These are phyloP conservation scores for Xylaria sp. DNA, from an alignment of 2,329 filamentous ascomycete genomes.

Conservation along the genomic window DNA sequence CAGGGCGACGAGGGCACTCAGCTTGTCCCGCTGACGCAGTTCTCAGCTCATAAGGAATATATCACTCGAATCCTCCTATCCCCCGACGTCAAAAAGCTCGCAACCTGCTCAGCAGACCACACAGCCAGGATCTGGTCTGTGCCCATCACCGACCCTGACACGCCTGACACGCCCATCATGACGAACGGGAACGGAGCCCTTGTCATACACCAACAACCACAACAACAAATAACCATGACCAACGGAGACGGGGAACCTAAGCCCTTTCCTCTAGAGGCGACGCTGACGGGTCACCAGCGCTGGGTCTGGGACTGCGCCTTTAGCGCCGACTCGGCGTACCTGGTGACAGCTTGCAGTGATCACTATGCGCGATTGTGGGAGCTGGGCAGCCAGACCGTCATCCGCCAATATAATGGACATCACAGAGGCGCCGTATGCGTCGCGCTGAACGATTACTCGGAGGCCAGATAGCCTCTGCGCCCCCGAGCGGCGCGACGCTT, in stretches of 20 bases:
- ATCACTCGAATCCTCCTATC: constrained; percentile 92
- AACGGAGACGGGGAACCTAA: constrained; percentile 54
- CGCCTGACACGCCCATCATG: constrained; percentile 27
- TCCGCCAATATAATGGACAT: constrained; percentile 94
- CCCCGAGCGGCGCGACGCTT: not conserved
- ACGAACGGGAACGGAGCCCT: constrained; percentile 33
- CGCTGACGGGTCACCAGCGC: constrained; percentile 87
- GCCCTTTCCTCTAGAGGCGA: constrained; percentile 84
- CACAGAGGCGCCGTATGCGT: constrained; percentile 93
- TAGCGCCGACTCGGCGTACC: constrained; percentile 89
- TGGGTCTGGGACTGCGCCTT: constrained; percentile 99
- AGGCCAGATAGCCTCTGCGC: constrained; percentile 55
- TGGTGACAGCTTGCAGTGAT: constrained; percentile 93
- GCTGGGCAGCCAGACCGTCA: constrained; percentile 85
- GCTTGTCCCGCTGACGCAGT: constrained; percentile 87
- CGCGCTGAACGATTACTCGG: constrained; percentile 86
- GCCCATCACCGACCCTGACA: constrained; percentile 30
- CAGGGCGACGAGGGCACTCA: constrained; percentile 85
- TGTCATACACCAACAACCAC: not conserved
- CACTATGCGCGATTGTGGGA: constrained; percentile 96
- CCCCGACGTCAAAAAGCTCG: constrained; percentile 92
- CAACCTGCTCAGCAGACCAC: constrained; percentile 93
- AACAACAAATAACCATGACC: not conserved
- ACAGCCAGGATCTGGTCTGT: constrained; percentile 90
- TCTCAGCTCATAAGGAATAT: constrained; percentile 90